Conservation (phyloP, 176 grass and related monocot species). For the Oryza punctata region DNA sequence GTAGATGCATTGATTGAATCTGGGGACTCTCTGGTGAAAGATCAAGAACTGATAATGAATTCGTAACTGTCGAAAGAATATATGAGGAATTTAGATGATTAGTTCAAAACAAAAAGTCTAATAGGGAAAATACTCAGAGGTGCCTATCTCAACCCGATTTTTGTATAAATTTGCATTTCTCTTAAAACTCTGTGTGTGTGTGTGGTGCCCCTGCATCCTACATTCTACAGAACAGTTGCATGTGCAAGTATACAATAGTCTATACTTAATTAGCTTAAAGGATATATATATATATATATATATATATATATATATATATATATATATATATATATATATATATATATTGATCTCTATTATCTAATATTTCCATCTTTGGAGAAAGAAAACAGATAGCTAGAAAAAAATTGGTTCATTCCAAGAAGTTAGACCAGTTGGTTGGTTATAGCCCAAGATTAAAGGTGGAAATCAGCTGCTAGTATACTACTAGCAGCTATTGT, state of each 20-base stretch:
- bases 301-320: no score
- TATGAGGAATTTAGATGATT: conserved; percentile 86
- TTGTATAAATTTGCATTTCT: background rate
- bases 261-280: no score
- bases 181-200: background rate
- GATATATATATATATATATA: no score
- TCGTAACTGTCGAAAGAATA: conserved; percentile 87
- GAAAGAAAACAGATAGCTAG: no score
- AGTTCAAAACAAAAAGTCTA: background rate
- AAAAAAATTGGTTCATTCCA: no score
- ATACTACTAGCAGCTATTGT: no score
- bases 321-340: no score
- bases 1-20: conserved; percentile 70
- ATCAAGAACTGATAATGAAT: conserved; percentile 80
- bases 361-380: no score
- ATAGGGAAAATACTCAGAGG: background rate
- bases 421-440: no score
- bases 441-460: no score
- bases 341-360: no score
- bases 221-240: conserved; percentile 2
- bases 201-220: background rate
- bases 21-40: conserved; percentile 64
- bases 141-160: conserved; percentile 6
- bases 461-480: no score
- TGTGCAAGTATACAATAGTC: conserved; percentile 3